These are phyloP conservation scores for Obelidium mucronatum DNA, from an alignment of 192 early-diverging fungal species.

Conservation along the genomic window DNA sequence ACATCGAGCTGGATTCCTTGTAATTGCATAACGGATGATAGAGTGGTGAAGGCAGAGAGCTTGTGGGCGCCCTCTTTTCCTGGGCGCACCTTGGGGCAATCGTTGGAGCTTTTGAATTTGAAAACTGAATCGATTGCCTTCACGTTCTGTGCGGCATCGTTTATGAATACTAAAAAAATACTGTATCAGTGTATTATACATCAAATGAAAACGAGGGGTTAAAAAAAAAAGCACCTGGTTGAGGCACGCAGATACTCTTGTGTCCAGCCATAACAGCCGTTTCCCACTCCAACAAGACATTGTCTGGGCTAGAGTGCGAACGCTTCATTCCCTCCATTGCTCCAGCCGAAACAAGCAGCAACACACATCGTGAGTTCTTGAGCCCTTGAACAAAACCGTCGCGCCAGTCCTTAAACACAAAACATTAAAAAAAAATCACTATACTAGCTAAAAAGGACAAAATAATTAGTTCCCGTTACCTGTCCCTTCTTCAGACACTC, in stretches of 20 bases:
- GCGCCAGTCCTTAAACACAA: slow-evolving; percentile 42
- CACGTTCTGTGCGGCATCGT: background rate
- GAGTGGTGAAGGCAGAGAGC: slow-evolving; percentile 4
- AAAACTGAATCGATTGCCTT: background rate
- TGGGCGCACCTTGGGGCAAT: slow-evolving; percentile 22
- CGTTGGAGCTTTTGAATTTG: background rate
- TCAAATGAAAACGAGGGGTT: no score
- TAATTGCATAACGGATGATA: background rate
- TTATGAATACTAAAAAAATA: slow-evolving; percentile 20
- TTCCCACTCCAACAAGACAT: slow-evolving; percentile 46
- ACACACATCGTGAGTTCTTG: slow-evolving; percentile 35
- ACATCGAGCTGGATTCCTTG: slow-evolving; percentile 27
- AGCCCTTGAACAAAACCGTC: slow-evolving; percentile 37
- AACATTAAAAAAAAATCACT: background rate
- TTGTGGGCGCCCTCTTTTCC: background rate
- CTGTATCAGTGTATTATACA: background rate
- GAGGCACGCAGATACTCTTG: slow-evolving; percentile 27
- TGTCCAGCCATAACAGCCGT: slow-evolving; percentile 31
- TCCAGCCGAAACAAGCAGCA: slow-evolving; percentile 36
- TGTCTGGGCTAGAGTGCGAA: slow-evolving; percentile 24
- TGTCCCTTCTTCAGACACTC: slow-evolving; percentile 33
- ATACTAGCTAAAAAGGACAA: background rate
- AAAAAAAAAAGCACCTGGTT: slow-evolving; percentile 1
- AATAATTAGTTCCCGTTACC: no score
- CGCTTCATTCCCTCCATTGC: slow-evolving; percentile 8